A percentile compares a stretch with the other conserved stretches of the same genome.
phyloP scores from a whole-genome alignment of 2,329 filamentous ascomycete species.

The Ophiostoma triangulosporum region DNA sequence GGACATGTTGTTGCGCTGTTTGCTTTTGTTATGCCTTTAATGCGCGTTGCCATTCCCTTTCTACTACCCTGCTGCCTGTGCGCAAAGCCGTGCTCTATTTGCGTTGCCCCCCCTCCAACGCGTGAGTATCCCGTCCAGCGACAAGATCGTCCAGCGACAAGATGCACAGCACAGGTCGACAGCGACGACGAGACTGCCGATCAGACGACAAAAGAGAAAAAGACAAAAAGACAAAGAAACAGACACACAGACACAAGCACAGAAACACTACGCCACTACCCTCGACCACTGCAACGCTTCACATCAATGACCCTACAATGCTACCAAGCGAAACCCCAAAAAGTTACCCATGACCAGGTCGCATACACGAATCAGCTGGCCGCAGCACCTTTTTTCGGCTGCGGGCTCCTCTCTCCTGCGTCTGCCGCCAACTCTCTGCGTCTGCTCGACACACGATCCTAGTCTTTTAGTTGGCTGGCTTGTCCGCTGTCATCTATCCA shows the following conservation, averaged over 20 bases:
- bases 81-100: background rate
- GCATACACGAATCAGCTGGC: slow-evolving; percentile 9
- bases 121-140: too few relatives aligned
- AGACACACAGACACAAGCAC: background rate
- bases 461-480: background rate
- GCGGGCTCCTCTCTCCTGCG: slow-evolving; percentile 7
- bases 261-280: background rate
- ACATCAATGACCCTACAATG: background rate
- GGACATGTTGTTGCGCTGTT: slow-evolving; percentile 7
- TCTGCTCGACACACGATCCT: background rate
- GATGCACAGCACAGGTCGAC: background rate
- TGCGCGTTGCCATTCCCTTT: background rate
- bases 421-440: slow-evolving; percentile 1
- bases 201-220: background rate
- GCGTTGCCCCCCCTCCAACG: too few relatives aligned
- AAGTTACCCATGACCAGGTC: too few relatives aligned
- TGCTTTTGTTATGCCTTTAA: slow-evolving; percentile 18
- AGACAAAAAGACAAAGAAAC: background rate
- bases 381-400: slow-evolving; percentile 4
- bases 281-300: background rate
- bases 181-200: background rate
- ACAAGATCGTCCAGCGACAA: too few relatives aligned
- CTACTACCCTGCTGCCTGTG: slow-evolving; percentile 5
- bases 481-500: background rate
- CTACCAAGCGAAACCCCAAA: background rate